Evolutionary conservation across 225 moss, liverwort and hornwort genomes (phyloP).

Genomic region (Marchantia paleacea): DNA sequence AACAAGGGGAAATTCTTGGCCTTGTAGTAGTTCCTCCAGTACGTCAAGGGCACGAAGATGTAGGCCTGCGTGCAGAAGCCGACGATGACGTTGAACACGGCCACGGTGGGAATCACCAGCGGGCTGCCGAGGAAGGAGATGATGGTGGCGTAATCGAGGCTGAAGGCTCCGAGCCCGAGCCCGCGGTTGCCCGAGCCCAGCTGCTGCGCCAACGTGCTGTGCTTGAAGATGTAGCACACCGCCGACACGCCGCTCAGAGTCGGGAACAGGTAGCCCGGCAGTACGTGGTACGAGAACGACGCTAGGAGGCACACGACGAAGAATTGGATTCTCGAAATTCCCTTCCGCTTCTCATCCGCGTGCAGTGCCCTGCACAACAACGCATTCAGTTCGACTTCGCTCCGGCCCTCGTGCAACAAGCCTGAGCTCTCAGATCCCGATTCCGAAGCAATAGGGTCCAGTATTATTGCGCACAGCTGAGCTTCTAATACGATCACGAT

Average conservation of each 20-base stretch:
- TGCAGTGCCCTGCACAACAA: neutral
- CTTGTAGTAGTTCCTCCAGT: slow-evolving; percentile 50
- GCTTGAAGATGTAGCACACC: slow-evolving; percentile 59
- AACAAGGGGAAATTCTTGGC: slow-evolving; percentile 59
- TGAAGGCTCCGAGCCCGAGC: slow-evolving; percentile 61
- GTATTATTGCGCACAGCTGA: too few relatives aligned
- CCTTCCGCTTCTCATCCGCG: slow-evolving; percentile 16
- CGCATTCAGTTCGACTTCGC: too few relatives aligned
- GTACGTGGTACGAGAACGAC: slow-evolving; percentile 58
- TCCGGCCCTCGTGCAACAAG: too few relatives aligned
- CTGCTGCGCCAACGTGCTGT: slow-evolving; percentile 59
- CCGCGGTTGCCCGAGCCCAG: slow-evolving; percentile 62
- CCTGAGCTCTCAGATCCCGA: too few relatives aligned
- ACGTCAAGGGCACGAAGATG: slow-evolving; percentile 59
- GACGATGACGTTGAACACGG: slow-evolving; percentile 54
- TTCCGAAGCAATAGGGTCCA: too few relatives aligned
- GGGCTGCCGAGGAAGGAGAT: slow-evolving; percentile 55
- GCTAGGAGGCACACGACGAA: slow-evolving; percentile 47
- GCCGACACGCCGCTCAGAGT: slow-evolving; percentile 57
- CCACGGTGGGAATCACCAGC: slow-evolving; percentile 52
- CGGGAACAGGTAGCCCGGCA: slow-evolving; percentile 63
- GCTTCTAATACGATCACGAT: too few relatives aligned
- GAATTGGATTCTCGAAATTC: slow-evolving; percentile 56
- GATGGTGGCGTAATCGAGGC: slow-evolving; percentile 58
- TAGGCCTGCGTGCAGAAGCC: slow-evolving; percentile 54